A percentile compares a stretch with the other conserved stretches of the same genome.
Evolutionary conservation across 441 rosid species (phyloP).

Genomic region (Adansonia grandidieri): DNA sequence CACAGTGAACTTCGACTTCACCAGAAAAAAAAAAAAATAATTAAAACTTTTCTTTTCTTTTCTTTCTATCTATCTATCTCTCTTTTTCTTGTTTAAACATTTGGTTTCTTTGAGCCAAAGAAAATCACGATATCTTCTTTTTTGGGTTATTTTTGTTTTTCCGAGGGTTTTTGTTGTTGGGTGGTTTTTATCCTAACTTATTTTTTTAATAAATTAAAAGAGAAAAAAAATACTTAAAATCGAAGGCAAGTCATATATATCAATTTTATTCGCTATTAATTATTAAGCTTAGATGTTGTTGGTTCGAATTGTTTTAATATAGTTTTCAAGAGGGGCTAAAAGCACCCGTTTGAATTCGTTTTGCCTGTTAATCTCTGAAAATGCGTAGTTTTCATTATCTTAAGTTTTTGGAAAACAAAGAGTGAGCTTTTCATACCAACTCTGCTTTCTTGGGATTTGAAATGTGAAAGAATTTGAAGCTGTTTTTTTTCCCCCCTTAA

Average conservation of each 20-base stretch:
- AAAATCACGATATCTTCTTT: background rate
- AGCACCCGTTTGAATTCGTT: background rate
- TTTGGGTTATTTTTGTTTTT: slow-evolving; percentile 2
- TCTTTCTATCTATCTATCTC: background rate
- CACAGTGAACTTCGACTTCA: slow-evolving; percentile 43
- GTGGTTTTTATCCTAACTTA: background rate
- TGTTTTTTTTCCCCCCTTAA: background rate
- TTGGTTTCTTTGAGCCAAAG: slow-evolving; percentile 34
- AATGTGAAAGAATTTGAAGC: background rate
- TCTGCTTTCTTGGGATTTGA: background rate
- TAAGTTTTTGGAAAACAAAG: background rate
- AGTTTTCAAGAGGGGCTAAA: background rate
- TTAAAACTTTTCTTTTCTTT: slow-evolving; percentile 4
- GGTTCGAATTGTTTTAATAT: background rate
- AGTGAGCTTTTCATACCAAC: background rate
- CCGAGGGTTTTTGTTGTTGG: background rate
- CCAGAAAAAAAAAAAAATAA: slow-evolving; percentile 17
- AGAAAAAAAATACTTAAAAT: too few relatives aligned
- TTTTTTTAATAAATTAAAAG: too few relatives aligned
- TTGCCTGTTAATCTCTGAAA: background rate
- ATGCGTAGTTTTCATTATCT: background rate
- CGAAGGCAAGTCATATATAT: too few relatives aligned
- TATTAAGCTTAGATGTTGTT: too few relatives aligned
- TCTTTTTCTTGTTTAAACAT: background rate
- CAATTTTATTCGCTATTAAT: too few relatives aligned